Evolutionary conservation across 257 asterid genomes (phyloP).

Genomic region (Nicotiana paniculata): DNA sequence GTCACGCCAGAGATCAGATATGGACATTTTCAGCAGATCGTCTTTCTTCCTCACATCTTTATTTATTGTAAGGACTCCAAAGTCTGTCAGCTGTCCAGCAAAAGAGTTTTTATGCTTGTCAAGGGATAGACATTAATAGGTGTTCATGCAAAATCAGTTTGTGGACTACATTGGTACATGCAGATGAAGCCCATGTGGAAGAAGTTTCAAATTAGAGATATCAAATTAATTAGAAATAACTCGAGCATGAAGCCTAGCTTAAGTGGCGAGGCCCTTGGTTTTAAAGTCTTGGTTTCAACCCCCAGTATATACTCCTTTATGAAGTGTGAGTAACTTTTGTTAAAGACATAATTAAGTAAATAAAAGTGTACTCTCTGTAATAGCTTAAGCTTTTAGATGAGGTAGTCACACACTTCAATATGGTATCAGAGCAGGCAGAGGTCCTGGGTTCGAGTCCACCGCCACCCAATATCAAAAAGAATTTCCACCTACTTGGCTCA

Average conservation of each 20-base stretch:
- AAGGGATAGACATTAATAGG: neutral
- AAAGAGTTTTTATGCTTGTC: conserved; percentile 13
- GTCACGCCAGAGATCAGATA: conserved; percentile 51
- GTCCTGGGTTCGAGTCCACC: no score
- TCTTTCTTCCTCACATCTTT: conserved; percentile 58
- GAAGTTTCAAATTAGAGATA: neutral
- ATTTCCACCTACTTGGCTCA: no score
- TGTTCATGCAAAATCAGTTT: neutral
- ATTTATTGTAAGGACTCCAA: conserved; percentile 70
- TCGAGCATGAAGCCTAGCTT: neutral
- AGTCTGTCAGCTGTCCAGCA: conserved; percentile 47
- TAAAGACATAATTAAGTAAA: no score
- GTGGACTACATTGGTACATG: neutral
- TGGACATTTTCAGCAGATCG: conserved; percentile 39
- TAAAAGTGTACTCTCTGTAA: no score
- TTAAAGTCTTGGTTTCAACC: neutral
- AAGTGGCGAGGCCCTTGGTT: neutral
- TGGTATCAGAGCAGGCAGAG: no score
- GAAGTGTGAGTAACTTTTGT: neutral
- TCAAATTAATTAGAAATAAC: neutral
- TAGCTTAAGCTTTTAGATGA: no score
- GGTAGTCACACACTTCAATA: no score
- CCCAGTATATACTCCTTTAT: neutral
- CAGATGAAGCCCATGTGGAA: neutral
- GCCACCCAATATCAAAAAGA: no score